Conservation (phyloP, 257 asterid species). For the Solanum corneliomulleri region DNA sequence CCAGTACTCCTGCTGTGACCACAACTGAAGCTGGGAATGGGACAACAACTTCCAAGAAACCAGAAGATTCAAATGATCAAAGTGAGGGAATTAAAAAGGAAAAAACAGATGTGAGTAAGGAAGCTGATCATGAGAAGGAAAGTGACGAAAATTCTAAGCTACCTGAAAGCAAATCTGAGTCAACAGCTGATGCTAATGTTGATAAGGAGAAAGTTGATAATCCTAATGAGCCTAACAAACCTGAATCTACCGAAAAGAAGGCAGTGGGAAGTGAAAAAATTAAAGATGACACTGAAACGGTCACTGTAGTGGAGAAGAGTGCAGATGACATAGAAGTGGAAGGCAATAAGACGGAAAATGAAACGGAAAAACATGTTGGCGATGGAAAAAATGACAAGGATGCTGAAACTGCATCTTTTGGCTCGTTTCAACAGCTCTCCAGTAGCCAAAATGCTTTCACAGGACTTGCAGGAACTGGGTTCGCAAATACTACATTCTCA, state of each 20-base stretch:
- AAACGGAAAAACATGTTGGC: constrained; percentile 23
- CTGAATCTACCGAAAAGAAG: constrained; percentile 2
- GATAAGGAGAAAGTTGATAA: constrained; percentile 16
- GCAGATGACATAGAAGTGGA: constrained; percentile 20
- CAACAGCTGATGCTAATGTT: constrained; percentile 6
- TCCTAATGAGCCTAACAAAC: neutral
- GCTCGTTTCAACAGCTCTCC: constrained; percentile 72
- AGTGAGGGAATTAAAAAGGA: neutral
- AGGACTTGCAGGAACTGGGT: constrained; percentile 82
- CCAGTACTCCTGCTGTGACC: constrained; percentile 4
- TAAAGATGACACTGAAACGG: constrained; percentile 6
- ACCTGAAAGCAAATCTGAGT: constrained; percentile 22
- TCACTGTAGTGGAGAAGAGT: constrained; percentile 8
- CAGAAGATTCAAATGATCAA: neutral
- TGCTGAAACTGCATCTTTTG: constrained; percentile 41
- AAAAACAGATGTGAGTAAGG: neutral
- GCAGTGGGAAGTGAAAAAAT: neutral
- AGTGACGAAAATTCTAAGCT: constrained; percentile 5
- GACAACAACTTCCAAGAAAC: neutral
- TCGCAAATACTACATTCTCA: constrained; percentile 59
- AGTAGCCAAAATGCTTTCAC: constrained; percentile 86
- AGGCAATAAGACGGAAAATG: constrained; percentile 15
- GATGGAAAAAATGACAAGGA: constrained; percentile 25
- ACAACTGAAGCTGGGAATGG: neutral
- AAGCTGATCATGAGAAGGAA: constrained; percentile 12